Evolutionary conservation across 768 basidiomycete species (phyloP), one percentile per base, ranked within the genome.

Genomic region (Rhodotorula kratochvilovae): DNA sequence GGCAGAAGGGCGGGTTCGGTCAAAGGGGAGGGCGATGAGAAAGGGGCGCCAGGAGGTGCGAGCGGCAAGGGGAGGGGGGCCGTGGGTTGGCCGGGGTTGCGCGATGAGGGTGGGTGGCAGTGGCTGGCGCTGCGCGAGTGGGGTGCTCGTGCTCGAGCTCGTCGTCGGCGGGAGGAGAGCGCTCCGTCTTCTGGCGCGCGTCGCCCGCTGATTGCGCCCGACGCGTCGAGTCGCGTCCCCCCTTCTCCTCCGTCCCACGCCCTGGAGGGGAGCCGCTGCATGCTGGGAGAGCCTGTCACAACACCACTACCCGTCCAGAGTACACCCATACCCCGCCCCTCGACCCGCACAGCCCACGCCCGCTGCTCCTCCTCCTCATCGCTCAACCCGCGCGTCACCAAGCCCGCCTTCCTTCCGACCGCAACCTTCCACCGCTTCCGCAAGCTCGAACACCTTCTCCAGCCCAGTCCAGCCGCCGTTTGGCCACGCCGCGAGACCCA

Each of bases 371-470:
- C 48, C 25, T 27, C 25, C 23, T 50, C 48, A 27, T 50, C 48
- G 45, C 45, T 46, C 48, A 50, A 50, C 48, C 23, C 45, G 21
- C 45, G 5, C 48, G 25, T 50, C 48, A 12, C 12, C 11, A 11
- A 50, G 5, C 45, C 45, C 45, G 45, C 45, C 12, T 10, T 25
- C 7, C 21, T 46, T 19, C n/a, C n/a, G n/a, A 29, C 6, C 15
- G 51, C 51, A 27, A n/a, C 51, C n/a, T 53, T 53, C n/a, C 51
- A 53, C 51, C 51, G 51, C 27, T 53, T 53, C n/a, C 51, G 51
- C 31, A 13, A 19, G 31, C 13, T 19, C 31, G 29, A 15, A 13
- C 31, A 54, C 29, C 53, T 33, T 29, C 13, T 8, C 3, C 29
- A 54, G 6, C 15, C 53, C 29, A 25, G 23, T 23, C 23, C 48